These are phyloP conservation scores for Diplotaxis tenuifolia DNA, from an alignment of 345 rosid species.

Conservation along the genomic window DNA sequence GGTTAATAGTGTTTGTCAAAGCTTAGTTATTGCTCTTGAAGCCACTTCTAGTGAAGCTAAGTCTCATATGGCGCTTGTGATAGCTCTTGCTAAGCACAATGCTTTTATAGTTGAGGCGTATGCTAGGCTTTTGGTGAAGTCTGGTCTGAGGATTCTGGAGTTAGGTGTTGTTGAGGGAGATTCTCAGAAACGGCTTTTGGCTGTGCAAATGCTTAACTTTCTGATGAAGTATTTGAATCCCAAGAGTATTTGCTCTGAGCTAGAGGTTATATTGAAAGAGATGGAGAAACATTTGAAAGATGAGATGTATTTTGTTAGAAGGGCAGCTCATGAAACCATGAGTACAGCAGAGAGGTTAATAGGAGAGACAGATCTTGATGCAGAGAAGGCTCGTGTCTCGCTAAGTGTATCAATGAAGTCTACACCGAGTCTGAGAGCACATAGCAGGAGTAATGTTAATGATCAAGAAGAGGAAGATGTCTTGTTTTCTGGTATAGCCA, in stretches of 20 bases:
- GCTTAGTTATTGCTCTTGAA: slow-evolving; percentile 84
- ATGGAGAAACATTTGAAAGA: slow-evolving; percentile 87
- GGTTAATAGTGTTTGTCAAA: slow-evolving; percentile 86
- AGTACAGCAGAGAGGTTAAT: slow-evolving; percentile 70
- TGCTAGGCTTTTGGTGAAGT: slow-evolving; percentile 73
- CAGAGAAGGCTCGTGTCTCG: slow-evolving; percentile 24
- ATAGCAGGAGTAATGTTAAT: slow-evolving; percentile 56
- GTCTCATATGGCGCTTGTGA: slow-evolving; percentile 73
- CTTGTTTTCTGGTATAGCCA: slow-evolving; percentile 53
- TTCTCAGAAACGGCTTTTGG: slow-evolving; percentile 70
- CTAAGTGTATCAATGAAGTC: slow-evolving; percentile 45
- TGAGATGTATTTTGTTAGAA: slow-evolving; percentile 72
- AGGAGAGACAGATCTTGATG: slow-evolving; percentile 49
- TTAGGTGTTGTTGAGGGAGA: slow-evolving; percentile 63
- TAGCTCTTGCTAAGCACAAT: slow-evolving; percentile 87
- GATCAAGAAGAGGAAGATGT: slow-evolving; percentile 76
- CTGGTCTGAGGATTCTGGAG: slow-evolving; percentile 65
- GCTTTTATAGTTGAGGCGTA: slow-evolving; percentile 81
- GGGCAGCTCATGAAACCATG: slow-evolving; percentile 85
- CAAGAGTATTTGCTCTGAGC: slow-evolving; percentile 73
- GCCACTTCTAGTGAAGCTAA: slow-evolving; percentile 76
- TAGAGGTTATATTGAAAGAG: slow-evolving; percentile 59
- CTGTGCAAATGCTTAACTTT: slow-evolving; percentile 92
- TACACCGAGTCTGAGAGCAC: slow-evolving; percentile 44
- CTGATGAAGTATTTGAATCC: slow-evolving; percentile 85